A percentile compares a stretch with the other conserved stretches of the same genome.
These are phyloP conservation scores for Onygenales sp. DNA, from an alignment of 2,329 filamentous ascomycete genomes.

Conservation along the genomic window DNA sequence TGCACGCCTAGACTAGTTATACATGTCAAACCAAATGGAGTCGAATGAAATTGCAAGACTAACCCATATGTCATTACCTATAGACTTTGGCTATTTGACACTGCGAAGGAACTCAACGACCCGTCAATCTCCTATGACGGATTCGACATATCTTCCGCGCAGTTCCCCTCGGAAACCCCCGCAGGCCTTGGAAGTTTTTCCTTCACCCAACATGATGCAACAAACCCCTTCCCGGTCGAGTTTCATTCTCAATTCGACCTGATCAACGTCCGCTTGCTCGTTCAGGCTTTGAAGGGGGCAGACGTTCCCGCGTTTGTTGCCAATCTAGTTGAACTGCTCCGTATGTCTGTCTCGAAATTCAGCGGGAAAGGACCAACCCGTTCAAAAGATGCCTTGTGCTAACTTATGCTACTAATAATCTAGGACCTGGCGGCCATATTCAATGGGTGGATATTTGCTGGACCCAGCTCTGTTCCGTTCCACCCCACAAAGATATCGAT, in stretches of 20 bases:
- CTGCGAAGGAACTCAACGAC: not conserved
- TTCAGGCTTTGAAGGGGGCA: not conserved
- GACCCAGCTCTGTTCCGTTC: not conserved
- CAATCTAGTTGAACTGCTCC: not conserved
- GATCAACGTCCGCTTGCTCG: not conserved
- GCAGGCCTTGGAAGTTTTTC: not conserved
- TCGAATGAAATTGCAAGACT: no score
- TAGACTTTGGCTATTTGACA: not conserved
- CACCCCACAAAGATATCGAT: not conserved
- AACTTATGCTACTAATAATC: not conserved
- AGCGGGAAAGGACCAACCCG: no score
- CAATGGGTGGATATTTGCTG: not conserved
- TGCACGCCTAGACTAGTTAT: no score
- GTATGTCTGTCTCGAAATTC: not conserved
- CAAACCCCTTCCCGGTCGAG: not conserved
- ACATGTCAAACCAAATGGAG: not conserved
- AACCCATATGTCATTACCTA: no score
- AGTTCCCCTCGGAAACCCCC: not conserved
- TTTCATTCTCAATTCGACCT: slow-evolving; percentile 1
- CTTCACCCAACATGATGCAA: not conserved
- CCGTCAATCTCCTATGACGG: not conserved
- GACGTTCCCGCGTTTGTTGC: not conserved
- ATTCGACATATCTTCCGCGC: not conserved
- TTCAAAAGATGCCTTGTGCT: not conserved
- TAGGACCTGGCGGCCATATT: slow-evolving; percentile 1